A percentile compares a stretch with the other conserved stretches of the same genome.
phyloP scores from a whole-genome alignment of 2,329 filamentous ascomycete species.

The Ophiostoma tasmaniense region DNA sequence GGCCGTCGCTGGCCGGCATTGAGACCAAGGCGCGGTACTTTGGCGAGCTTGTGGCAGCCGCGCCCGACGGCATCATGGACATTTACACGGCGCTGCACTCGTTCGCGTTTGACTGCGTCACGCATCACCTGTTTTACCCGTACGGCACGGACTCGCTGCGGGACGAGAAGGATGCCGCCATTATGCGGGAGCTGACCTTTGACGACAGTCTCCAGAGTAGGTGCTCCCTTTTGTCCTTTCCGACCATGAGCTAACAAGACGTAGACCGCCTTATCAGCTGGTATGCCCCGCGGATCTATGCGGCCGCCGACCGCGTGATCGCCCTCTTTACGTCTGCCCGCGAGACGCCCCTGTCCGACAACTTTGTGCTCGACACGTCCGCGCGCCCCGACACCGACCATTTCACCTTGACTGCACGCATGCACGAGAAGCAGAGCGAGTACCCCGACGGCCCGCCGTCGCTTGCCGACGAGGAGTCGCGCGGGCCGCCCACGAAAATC shows the following conservation, averaged over 20 bases:
- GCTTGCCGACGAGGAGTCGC: slow-evolving; percentile 18
- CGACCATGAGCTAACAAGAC: background rate
- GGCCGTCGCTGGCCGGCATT: slow-evolving; percentile 48
- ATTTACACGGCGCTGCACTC: slow-evolving; percentile 58
- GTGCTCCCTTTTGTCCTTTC: slow-evolving; percentile 23
- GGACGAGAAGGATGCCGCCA: slow-evolving; percentile 45
- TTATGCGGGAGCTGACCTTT: slow-evolving; percentile 61
- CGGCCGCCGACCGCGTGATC: slow-evolving; percentile 38
- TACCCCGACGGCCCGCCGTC: slow-evolving; percentile 8
- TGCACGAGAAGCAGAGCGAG: slow-evolving; percentile 40
- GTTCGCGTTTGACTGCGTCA: slow-evolving; percentile 61
- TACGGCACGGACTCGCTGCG: slow-evolving; percentile 54
- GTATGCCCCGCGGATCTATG: slow-evolving; percentile 46
- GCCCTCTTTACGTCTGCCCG: slow-evolving; percentile 43
- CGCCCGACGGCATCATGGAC: slow-evolving; percentile 42
- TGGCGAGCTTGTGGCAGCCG: slow-evolving; percentile 41
- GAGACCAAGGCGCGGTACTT: slow-evolving; percentile 48
- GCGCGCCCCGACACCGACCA: slow-evolving; percentile 37
- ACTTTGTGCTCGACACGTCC: slow-evolving; percentile 48
- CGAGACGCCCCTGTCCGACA: slow-evolving; percentile 49
- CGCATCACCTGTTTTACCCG: slow-evolving; percentile 61
- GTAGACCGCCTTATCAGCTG: slow-evolving; percentile 51
- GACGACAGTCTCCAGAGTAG: slow-evolving; percentile 59
- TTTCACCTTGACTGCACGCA: slow-evolving; percentile 51
- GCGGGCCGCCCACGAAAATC: background rate